phyloP scores from a whole-genome alignment of 2,329 filamentous ascomycete genomes.

The Alternaria triticina region DNA sequence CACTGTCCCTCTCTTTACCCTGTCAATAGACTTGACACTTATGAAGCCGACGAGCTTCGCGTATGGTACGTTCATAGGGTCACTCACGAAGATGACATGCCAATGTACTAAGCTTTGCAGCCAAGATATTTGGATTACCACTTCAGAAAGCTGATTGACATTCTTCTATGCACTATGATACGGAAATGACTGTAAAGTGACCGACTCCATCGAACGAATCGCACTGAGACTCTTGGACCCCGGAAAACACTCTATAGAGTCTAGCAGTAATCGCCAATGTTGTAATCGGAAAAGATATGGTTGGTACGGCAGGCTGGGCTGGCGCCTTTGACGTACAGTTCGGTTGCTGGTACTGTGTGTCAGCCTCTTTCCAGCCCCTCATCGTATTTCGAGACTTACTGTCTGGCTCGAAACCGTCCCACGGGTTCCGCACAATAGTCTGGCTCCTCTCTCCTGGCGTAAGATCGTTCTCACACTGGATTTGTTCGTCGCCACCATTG shows the following conservation, averaged over 20 bases:
- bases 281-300: conserved; percentile 12
- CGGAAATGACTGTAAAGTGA: neutral
- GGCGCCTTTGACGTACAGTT: conserved; percentile 13
- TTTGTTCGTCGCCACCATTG: conserved; percentile 28
- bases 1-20: neutral
- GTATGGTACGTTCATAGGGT: neutral
- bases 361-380: neutral
- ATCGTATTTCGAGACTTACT: conserved; percentile 2
- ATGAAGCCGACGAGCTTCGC: neutral
- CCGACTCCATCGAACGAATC: neutral
- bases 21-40: neutral
- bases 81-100: neutral
- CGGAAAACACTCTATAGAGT: no score
- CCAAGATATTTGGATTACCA: neutral
- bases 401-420: conserved; percentile 1
- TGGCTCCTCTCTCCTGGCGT: conserved; percentile 21
- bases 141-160: neutral
- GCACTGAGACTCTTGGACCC: neutral
- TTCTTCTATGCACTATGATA: neutral
- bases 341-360: neutral
- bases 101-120: neutral
- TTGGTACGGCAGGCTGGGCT: conserved; percentile 9
- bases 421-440: conserved; percentile 17
- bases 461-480: conserved; percentile 30
- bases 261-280: conserved; percentile 17